phyloP scores from a whole-genome alignment of 73 alveolate genomes.

The Durusdinium trenchii region DNA sequence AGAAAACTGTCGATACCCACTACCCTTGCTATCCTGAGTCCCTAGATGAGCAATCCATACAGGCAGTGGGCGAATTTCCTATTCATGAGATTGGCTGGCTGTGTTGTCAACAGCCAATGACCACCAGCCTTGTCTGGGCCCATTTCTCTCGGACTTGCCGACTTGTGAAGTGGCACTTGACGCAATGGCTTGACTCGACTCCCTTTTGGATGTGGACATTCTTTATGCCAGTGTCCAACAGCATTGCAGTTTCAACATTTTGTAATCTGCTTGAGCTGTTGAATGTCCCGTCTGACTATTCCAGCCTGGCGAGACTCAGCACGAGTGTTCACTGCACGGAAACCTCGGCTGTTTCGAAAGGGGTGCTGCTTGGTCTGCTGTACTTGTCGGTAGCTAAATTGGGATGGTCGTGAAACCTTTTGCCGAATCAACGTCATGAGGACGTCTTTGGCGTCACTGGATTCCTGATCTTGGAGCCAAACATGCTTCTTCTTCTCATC shows the following conservation, averaged over 20 bases:
- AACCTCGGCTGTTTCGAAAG: slow-evolving; percentile 2
- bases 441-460: not conserved
- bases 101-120: not conserved
- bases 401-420: not conserved
- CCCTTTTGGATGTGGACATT: not conserved
- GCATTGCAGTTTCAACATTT: not conserved
- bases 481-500: not conserved
- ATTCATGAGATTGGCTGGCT: not conserved
- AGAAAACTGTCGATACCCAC: not conserved
- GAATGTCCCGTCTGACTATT: not conserved
- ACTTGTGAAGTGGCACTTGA: not conserved
- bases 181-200: too few species aligned
- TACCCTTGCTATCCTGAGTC: not conserved
- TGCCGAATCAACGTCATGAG: not conserved
- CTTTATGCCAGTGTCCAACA: not conserved
- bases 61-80: not conserved
- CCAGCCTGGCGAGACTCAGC: too few species aligned
- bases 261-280: not conserved
- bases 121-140: not conserved
- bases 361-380: not conserved
- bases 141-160: not conserved
- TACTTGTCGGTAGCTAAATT: not conserved
- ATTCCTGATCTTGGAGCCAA: not conserved
- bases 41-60: not conserved
- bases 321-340: not conserved